These are phyloP conservation scores for Penicillium riverlandense DNA, from an alignment of 495 filamentous ascomycete species.

Conservation along the genomic window DNA sequence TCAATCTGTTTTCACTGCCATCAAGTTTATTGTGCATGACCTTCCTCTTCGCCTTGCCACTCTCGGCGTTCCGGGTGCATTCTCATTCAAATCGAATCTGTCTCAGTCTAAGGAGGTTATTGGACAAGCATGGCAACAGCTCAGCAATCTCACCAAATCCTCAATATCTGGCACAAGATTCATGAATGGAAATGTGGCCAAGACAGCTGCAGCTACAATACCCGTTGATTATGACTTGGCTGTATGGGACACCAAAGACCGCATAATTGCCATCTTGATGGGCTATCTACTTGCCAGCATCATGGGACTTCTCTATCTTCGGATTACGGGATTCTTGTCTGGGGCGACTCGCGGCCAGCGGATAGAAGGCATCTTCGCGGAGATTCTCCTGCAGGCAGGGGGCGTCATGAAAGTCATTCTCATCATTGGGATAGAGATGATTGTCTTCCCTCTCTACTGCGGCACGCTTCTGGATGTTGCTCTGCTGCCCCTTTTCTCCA, in stretches of 20 bases:
- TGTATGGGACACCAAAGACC: conserved; percentile 70
- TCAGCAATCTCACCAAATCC: conserved; percentile 13
- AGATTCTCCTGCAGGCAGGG: conserved; percentile 82
- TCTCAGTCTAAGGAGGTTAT: conserved; percentile 7
- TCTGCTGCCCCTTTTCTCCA: conserved; percentile 78
- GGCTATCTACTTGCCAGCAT: conserved; percentile 73
- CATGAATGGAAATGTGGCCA: conserved; percentile 14
- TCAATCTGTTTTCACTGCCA: conserved; percentile 8
- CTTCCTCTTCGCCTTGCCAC: conserved; percentile 30
- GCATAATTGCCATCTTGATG: conserved; percentile 68
- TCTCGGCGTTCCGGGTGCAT: conserved; percentile 13
- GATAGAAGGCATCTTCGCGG: conserved; percentile 72
- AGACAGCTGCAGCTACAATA: conserved; percentile 10
- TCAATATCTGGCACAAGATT: conserved; percentile 17
- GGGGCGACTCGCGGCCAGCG: conserved; percentile 58
- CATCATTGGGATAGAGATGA: conserved; percentile 99
- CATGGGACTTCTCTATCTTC: conserved; percentile 71
- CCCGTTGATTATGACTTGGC: conserved; percentile 55
- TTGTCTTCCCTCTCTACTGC: conserved; percentile 93
- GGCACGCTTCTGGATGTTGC: conserved; percentile 85
- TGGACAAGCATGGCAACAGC: conserved; percentile 10
- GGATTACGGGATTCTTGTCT: conserved; percentile 57
- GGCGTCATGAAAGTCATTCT: conserved; percentile 97
- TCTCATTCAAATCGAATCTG: conserved; percentile 11
- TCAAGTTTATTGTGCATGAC: conserved; percentile 31